Evolutionary conservation across 1,284 basidiomycete genomes (phyloP).

Genomic region (Apiotrichum montevideense): DNA sequence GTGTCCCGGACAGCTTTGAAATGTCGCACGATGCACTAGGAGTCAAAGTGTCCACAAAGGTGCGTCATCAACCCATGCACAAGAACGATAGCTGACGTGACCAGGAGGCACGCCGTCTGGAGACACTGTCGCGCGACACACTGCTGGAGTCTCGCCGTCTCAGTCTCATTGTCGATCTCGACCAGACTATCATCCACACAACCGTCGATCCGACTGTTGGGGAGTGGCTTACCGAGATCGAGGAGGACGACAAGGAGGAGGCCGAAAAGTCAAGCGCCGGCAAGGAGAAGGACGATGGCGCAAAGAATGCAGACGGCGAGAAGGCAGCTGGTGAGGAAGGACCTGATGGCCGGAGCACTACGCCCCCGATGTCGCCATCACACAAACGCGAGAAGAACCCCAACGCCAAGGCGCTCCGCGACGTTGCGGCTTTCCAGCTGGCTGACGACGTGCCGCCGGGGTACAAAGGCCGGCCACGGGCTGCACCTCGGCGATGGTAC

Average conservation of each 20-base stretch:
- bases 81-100: constrained; percentile 1
- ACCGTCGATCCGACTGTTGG: constrained; percentile 97
- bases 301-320: not conserved
- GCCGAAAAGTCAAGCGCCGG: not conserved
- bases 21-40: constrained; percentile 45
- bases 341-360: constrained; percentile 12
- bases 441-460: constrained; percentile 65
- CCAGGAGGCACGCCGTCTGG: constrained; percentile 82
- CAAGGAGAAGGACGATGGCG: constrained; percentile 37
- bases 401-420: constrained; percentile 56
- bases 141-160: constrained; percentile 72
- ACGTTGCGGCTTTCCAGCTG: constrained; percentile 76
- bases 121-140: constrained; percentile 69
- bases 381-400: constrained; percentile 33
- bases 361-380: constrained; percentile 19
- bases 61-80: constrained; percentile 14
- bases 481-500: constrained; percentile 60
- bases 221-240: constrained; percentile 86
- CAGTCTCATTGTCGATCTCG: constrained; percentile 93
- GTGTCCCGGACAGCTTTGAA: constrained; percentile 37
- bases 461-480: constrained; percentile 45
- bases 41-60: constrained; percentile 47
- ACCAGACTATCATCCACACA: constrained; percentile 97
- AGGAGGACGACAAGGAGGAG: constrained; percentile 35
- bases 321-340: constrained; percentile 26